Evolutionary conservation across 164 flowering plant genomes (phyloP).

Genomic region (Pachysandra terminalis): DNA sequence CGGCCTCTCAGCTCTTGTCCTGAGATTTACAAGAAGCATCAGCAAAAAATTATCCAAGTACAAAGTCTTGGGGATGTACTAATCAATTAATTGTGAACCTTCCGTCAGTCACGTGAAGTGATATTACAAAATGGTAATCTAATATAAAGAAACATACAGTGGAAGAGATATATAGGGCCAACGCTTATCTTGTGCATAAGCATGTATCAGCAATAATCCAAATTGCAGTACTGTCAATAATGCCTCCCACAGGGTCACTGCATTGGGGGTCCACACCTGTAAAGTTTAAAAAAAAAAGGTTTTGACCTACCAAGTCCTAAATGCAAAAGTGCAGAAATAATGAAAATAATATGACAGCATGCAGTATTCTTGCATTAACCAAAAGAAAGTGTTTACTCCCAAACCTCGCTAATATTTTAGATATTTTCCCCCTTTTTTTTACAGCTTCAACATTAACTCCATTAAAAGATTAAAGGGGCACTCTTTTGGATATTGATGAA

Average conservation of each 20-base stretch:
- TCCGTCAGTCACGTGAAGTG: too few species aligned
- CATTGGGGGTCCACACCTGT: conserved; percentile 88
- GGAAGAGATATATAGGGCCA: conserved; percentile 91
- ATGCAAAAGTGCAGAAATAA: neutral
- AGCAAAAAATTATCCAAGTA: too few species aligned
- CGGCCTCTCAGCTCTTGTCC: conserved; percentile 68
- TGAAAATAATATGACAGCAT: neutral
- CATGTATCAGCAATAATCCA: conserved; percentile 77
- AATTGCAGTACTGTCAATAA: conserved; percentile 76
- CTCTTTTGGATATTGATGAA: too few species aligned
- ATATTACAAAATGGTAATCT: too few species aligned
- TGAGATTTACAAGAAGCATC: conserved; percentile 16
- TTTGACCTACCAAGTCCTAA: neutral
- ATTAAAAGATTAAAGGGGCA: too few species aligned
- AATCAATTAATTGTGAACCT: too few species aligned
- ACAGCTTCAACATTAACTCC: neutral
- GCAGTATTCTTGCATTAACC: neutral
- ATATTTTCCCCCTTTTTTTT: neutral
- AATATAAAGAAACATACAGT: too few species aligned
- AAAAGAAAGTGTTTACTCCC: neutral
- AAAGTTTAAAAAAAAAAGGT: conserved; percentile 2
- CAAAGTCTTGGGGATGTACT: too few species aligned
- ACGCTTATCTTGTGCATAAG: conserved; percentile 94
- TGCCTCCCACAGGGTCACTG: conserved; percentile 79
- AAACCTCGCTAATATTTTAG: neutral